Percentiles rank a stretch among this genome's conserved stretches.
These are phyloP conservation scores for Sorghum bicolor DNA, from an alignment of 176 grass and related monocot genomes.

Conservation along the genomic window Sorghum_bicolor_NCBIv3 NC_012874.2:59707001-59707500, in stretches of 20 bases:
- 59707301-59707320: background rate
- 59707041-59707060: constrained; percentile 73
- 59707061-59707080: constrained; percentile 71
- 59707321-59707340: background rate
- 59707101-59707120: background rate
- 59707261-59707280: background rate
- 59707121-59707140: background rate
- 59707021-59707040: constrained; percentile 55
- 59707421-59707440: background rate
- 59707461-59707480: no score
- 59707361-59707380: background rate
- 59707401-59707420: background rate
- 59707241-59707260: background rate
- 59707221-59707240: background rate
- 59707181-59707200: background rate
- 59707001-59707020: constrained; percentile 63
- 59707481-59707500: no score
- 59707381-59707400: background rate
- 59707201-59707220: background rate
- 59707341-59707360: background rate
- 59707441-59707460: no score
- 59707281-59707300: background rate
- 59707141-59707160: background rate
- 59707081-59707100: constrained; percentile 43
- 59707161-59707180: background rate